These are phyloP conservation scores for Sordariomycetes sp. DNA, from an alignment of 2,329 filamentous ascomycete species.

Conservation along the genomic window DNA sequence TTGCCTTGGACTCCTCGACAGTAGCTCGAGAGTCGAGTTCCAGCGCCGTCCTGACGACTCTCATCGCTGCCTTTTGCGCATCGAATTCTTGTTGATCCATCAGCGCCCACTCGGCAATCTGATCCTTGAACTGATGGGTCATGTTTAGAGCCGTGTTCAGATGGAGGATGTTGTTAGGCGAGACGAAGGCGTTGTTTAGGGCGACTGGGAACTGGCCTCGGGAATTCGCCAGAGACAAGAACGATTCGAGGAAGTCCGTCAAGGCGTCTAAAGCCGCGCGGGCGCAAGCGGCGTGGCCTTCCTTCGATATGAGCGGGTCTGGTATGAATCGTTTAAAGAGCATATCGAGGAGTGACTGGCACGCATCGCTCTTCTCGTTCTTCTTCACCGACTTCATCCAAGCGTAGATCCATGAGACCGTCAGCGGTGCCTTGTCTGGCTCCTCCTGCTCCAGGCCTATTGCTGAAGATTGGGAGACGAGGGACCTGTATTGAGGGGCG, in stretches of 20 bases:
- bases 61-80: constrained; percentile 30
- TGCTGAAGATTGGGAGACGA: constrained; percentile 48
- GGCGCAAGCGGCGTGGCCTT: constrained; percentile 48
- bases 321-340: constrained; percentile 54
- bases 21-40: constrained; percentile 28
- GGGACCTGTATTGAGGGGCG: constrained; percentile 49
- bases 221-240: constrained; percentile 25
- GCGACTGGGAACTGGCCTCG: constrained; percentile 5
- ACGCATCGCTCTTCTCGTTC: constrained; percentile 65
- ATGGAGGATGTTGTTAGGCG: constrained; percentile 43
- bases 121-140: constrained; percentile 45
- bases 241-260: constrained; percentile 41
- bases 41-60: constrained; percentile 39
- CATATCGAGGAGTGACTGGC: constrained; percentile 63
- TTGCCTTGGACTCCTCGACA: constrained; percentile 34
- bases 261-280: constrained; percentile 51
- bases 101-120: constrained; percentile 42
- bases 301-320: constrained; percentile 36
- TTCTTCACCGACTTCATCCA: constrained; percentile 68
- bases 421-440: constrained; percentile 28
- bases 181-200: constrained; percentile 23
- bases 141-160: constrained; percentile 54
- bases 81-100: constrained; percentile 24
- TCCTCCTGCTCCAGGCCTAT: constrained; percentile 5
- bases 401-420: constrained; percentile 65